These are phyloP conservation scores for Cenococcum geophilum DNA, from an alignment of 495 filamentous ascomycete species.

Conservation along the genomic window DNA sequence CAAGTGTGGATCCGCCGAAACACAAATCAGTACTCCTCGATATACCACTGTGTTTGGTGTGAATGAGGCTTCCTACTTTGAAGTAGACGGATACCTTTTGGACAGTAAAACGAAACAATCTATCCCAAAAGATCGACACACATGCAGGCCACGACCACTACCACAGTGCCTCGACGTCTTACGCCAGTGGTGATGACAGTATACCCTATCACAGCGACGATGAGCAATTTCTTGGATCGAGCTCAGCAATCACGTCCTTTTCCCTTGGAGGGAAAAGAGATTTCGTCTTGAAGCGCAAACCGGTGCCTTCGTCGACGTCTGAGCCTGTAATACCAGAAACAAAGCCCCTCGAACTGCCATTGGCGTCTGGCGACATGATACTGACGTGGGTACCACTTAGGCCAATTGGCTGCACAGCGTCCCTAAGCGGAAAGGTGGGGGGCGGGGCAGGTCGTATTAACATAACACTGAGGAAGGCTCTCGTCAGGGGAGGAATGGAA, in stretches of 20 bases:
- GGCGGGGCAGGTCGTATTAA: conserved; percentile 60
- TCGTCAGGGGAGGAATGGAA: conserved; percentile 59
- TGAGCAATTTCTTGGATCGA: conserved; percentile 61
- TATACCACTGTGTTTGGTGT: conserved; percentile 69
- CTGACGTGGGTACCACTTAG: conserved; percentile 67
- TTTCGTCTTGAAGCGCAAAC: conserved; percentile 68
- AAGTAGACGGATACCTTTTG: conserved; percentile 39
- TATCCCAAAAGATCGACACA: conserved; percentile 46
- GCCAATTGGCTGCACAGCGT: conserved; percentile 65
- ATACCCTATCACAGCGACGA: conserved; percentile 73
- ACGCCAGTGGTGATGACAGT: conserved; percentile 56
- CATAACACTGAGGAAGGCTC: conserved; percentile 63
- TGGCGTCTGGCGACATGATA: conserved; percentile 64
- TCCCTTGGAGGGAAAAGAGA: conserved; percentile 60
- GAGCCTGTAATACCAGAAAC: conserved; percentile 18
- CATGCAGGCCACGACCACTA: conserved; percentile 56
- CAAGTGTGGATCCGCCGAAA: conserved; percentile 52
- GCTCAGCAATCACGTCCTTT: conserved; percentile 65
- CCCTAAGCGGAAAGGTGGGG: conserved; percentile 60
- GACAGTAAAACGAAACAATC: conserved; percentile 44
- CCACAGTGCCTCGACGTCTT: conserved; percentile 59
- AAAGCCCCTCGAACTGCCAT: conserved; percentile 52
- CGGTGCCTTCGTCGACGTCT: conserved; percentile 26
- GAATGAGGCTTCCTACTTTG: conserved; percentile 49
- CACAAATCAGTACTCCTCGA: conserved; percentile 58